Base-by-base conservation (phyloP, 208 protist species). In the Phytomonas francai region DNA sequence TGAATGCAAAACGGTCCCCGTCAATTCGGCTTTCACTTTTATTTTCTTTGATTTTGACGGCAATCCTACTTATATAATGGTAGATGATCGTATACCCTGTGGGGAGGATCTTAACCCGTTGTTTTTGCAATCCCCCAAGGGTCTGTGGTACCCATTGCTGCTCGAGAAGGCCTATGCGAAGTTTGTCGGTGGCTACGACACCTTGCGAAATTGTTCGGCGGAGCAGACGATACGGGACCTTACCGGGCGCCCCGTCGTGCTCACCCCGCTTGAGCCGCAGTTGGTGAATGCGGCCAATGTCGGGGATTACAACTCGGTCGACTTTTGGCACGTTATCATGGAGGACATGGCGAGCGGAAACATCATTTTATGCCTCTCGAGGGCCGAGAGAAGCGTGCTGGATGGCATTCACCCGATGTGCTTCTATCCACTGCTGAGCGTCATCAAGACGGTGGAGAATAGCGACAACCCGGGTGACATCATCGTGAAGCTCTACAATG, bases 101-200 rank as follows among this genome's bases (percentile, higher is more conserved):
- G 74, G 71, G 33, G 60, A 60, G 28, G 64, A 75, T 49, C 59
- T 58, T 49, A 65, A 80, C 68, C 84, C 89, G 31, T 83, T 86
- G 74, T 94, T 91, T 65, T 70, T 77, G 39, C 84, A 78, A 39
- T 73, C 82, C 12, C 79, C 86, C 16, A 70, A 71, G 22, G 82
- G 71, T 27, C 59, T 75, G 65, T 91, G 83, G 83, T 97, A 83
- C 42, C 89, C 91, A 32, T 68, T 94, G 45, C 73, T 97, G 51
- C 74, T 97, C 59, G 89, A 97, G 77, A 97, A 97, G 77, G 91
- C 91, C 19, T 97, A 97, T 65, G 91, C 91, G 11, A 97, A 97
- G 79, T 94, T 97, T 75, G 81, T 93, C 16, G 87, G 89, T 63
- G 85, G 87, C 32, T 97, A 94, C 78, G 78, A 82, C 34, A 70